These are phyloP conservation scores for Fusarium sp. DNA, from an alignment of 2,329 filamentous ascomycete species.

Conservation along the genomic window DNA sequence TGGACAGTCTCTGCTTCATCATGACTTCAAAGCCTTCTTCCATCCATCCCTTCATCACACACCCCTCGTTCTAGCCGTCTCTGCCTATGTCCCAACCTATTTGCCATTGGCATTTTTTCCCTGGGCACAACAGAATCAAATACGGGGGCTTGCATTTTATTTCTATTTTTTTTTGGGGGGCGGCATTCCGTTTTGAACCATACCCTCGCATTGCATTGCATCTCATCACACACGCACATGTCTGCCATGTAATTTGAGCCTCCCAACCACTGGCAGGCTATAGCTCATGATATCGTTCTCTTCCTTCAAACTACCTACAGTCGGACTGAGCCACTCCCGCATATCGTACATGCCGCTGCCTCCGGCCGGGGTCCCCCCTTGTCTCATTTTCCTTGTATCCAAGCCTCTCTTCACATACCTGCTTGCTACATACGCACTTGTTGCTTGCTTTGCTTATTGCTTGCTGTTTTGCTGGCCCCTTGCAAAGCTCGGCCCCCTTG, in stretches of 20 bases:
- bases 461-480: slow-evolving; percentile 24
- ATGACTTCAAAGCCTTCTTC: slow-evolving; percentile 25
- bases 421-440: slow-evolving; percentile 14
- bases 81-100: slow-evolving; percentile 25
- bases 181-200: slow-evolving; percentile 29
- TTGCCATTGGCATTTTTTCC: slow-evolving; percentile 31
- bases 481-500: slow-evolving; percentile 30
- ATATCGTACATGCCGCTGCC: slow-evolving; percentile 36
- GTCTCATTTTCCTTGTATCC: slow-evolving; percentile 28
- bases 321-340: slow-evolving; percentile 40
- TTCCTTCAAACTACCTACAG: slow-evolving; percentile 4
- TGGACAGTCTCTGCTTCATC: slow-evolving; percentile 14
- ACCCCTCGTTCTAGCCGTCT: slow-evolving; percentile 27
- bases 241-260: slow-evolving; percentile 34
- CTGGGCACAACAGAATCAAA: slow-evolving; percentile 26
- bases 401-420: slow-evolving; percentile 28
- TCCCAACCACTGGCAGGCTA: slow-evolving; percentile 26
- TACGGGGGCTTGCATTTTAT: slow-evolving; percentile 24
- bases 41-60: slow-evolving; percentile 27
- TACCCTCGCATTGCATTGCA: slow-evolving; percentile 4
- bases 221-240: slow-evolving; percentile 16
- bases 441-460: slow-evolving; percentile 6
- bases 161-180: slow-evolving; percentile 1
- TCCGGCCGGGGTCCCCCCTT: slow-evolving; percentile 28
- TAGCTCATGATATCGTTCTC: slow-evolving; percentile 31